These are phyloP conservation scores for Pneumocystis murina DNA, from an alignment of 1,139 yeast species.

Conservation along the genomic window DNA sequence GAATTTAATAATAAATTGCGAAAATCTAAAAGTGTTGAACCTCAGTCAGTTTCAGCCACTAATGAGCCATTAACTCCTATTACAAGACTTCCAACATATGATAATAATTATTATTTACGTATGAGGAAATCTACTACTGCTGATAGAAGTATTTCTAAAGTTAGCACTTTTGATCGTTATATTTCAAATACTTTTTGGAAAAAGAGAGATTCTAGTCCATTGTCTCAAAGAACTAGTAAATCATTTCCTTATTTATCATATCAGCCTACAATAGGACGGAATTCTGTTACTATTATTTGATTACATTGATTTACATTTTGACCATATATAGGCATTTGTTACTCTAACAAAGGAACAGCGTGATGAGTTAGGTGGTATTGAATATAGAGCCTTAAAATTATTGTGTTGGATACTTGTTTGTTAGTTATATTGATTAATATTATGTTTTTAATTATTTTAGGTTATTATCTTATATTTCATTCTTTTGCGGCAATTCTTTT, in stretches of 20 bases:
- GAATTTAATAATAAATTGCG: neutral
- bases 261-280: constrained; percentile 89
- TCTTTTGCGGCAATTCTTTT: constrained; percentile 38
- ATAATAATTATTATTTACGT: neutral
- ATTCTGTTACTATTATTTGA: constrained; percentile 35
- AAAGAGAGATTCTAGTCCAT: constrained; percentile 11
- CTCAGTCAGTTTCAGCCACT: neutral
- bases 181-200: constrained; percentile 10
- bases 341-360: constrained; percentile 69
- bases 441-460: constrained; percentile 19
- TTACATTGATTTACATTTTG: neutral
- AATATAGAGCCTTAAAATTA: constrained; percentile 72
- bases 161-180: constrained; percentile 18
- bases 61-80: neutral
- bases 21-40: neutral
- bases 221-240: constrained; percentile 7
- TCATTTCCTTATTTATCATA: constrained; percentile 14
- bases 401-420: constrained; percentile 47
- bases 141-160: constrained; percentile 11
- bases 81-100: neutral
- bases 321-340: constrained; percentile 37
- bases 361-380: constrained; percentile 92
- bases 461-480: constrained; percentile 59
- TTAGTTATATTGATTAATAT: constrained; percentile 5
- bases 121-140: constrained; percentile 2